Evolutionary conservation across 129 eudicot genomes (phyloP), one percentile per base, ranked within the genome.

Genomic region (Pittosporum tobira): DNA sequence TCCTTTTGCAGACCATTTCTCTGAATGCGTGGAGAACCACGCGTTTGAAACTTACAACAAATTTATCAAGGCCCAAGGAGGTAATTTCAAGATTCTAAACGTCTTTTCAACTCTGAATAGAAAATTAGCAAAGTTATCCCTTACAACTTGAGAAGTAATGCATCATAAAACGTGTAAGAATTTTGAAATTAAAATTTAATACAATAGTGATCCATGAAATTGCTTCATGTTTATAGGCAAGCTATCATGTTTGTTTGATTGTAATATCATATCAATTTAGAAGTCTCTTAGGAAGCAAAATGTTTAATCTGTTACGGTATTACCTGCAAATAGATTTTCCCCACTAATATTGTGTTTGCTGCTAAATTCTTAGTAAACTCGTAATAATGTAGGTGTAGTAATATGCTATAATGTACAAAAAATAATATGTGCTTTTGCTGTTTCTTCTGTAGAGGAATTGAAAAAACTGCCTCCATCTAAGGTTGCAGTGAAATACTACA

Each of bases 11-110:
- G 96, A 87, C 81, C 99, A 93, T 71, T 84, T 93, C 63, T 93
- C 96, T 16, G 99, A 93, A 81, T 93, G 99, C 54, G 99, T 93
- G 68, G 99, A 93, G 71, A 47, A 59, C 64, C 99, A 87, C 71
- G 96, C 96, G 15, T 93, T 66, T 77, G 88, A 87, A 77, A 93
- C 99, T 31, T 87, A 87, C 62, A 96, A 93, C 80, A 87, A 93
- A 57, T 93, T 84, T 59, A 84, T 93, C 59, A 87, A 87, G 77
- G 73, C 75, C 16, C 79, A 77, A 64, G 93, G 81, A 93, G 99
- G 96, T 87, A 77, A 13, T 22, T 4, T 52, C 12, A 13, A 36
- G 57, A 36, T 44, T 28, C 14, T 48, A 31, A 38, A 30, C 8
- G 45, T 51, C 8, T 36, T 1, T 15, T 6, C 5, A 59, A 8